phyloP scores from a whole-genome alignment of 257 asterid species.

The Fraxinus pennsylvanica region DNA sequence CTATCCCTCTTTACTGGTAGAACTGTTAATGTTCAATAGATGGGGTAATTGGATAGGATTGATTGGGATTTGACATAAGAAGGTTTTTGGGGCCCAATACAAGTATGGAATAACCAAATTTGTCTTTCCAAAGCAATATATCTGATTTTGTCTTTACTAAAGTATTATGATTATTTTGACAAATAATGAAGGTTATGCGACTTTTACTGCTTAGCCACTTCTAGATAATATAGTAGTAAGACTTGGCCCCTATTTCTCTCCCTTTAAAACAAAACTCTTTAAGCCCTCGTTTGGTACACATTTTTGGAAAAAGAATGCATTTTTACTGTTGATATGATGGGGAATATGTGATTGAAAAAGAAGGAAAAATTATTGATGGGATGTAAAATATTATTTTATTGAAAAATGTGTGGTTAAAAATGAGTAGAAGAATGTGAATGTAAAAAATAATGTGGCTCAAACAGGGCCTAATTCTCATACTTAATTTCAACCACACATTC shows the following conservation, averaged over 20 bases:
- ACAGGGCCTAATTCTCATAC: too few species aligned
- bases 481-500: too few species aligned
- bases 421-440: too few species aligned
- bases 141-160: background rate
- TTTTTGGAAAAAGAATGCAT: too few species aligned
- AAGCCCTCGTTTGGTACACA: too few species aligned
- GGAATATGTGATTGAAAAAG: too few species aligned
- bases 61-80: background rate
- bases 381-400: too few species aligned
- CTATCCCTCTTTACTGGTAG: background rate
- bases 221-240: background rate
- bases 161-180: background rate
- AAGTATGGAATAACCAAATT: background rate
- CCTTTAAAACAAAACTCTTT: too few species aligned
- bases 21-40: background rate
- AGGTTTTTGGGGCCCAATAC: background rate
- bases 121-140: background rate
- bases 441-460: too few species aligned
- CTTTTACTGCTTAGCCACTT: background rate
- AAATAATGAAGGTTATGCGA: background rate
- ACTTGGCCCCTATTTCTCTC: background rate
- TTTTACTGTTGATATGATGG: too few species aligned
- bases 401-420: too few species aligned
- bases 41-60: background rate
- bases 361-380: too few species aligned